Conservation (phyloP, 768 basidiomycete species). For the Leucogyrophana mollusca region DNA sequence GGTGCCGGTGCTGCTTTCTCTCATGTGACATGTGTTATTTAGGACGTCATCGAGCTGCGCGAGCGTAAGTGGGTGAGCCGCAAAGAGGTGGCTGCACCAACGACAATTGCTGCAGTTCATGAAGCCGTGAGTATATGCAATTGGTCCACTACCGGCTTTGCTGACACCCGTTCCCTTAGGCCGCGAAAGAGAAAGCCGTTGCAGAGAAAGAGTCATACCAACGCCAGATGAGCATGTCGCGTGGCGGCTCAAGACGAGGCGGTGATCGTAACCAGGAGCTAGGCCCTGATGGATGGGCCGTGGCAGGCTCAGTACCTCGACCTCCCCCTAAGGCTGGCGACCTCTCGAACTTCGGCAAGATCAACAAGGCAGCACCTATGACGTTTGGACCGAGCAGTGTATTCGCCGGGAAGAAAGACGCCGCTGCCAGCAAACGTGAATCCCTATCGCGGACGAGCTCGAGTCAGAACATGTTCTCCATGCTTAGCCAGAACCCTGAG, state of each 20-base stretch:
- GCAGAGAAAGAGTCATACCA: conserved; percentile 59
- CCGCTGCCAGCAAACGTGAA: conserved; percentile 49
- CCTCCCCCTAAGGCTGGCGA: conserved; percentile 80
- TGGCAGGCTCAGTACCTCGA: conserved; percentile 50
- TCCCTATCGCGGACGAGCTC: conserved; percentile 80
- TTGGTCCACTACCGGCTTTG: conserved; percentile 4
- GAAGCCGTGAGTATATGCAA: conserved; percentile 76
- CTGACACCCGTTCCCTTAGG: conserved; percentile 38
- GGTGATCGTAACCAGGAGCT: conserved; percentile 61
- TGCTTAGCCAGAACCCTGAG: conserved; percentile 68
- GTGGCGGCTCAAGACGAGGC: conserved; percentile 88
- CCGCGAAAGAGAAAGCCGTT: conserved; percentile 77
- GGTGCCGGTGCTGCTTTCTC: conserved; percentile 1
- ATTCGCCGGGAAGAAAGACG: conserved; percentile 48
- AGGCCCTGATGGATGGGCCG: conserved; percentile 88
- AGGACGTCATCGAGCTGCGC: conserved; percentile 93
- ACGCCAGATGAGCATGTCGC: conserved; percentile 76
- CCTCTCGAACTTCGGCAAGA: conserved; percentile 85
- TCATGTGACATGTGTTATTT: conserved; percentile 4
- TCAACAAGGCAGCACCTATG: conserved; percentile 66
- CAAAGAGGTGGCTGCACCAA: conserved; percentile 70
- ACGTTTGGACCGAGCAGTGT: conserved; percentile 85
- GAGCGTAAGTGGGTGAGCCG: conserved; percentile 79
- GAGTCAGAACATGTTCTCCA: conserved; percentile 83
- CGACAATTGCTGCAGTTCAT: conserved; percentile 88